Conservation (phyloP, 139 green algal genomes). For the Eudorina sp. region DNA sequence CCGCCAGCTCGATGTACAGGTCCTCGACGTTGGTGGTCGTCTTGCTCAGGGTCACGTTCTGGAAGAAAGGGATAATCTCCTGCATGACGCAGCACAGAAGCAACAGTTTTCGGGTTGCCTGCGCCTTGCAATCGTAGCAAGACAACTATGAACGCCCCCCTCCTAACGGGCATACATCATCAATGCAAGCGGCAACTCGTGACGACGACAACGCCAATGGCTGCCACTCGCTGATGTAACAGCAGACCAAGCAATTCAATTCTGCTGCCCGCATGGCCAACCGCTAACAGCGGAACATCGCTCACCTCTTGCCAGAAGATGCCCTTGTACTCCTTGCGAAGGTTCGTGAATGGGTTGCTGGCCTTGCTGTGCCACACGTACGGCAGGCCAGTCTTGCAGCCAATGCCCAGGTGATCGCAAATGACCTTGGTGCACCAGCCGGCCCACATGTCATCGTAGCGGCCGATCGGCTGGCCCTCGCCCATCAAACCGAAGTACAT, state of each 20-base stretch:
- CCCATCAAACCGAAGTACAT: slow-evolving; percentile 99
- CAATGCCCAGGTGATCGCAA: slow-evolving; percentile 92
- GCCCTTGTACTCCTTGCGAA: slow-evolving; percentile 98
- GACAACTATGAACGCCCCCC: too few relatives aligned
- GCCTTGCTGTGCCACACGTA: slow-evolving; percentile 99
- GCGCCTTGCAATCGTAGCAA: too few relatives aligned
- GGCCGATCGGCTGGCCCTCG: slow-evolving; percentile 94
- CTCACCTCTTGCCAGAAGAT: slow-evolving; percentile 98
- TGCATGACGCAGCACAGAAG: too few relatives aligned
- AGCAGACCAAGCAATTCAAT: too few relatives aligned
- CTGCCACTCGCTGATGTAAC: too few relatives aligned
- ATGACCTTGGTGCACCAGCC: slow-evolving; percentile 98
- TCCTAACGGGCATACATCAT: too few relatives aligned
- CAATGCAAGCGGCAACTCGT: too few relatives aligned
- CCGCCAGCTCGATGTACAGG: slow-evolving; percentile 91
- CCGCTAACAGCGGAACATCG: too few relatives aligned
- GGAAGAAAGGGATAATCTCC: slow-evolving; percentile 96
- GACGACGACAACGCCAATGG: too few relatives aligned
- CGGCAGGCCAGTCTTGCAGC: slow-evolving; percentile 96
- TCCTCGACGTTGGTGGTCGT: slow-evolving; percentile 61
- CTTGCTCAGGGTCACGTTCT: slow-evolving; percentile 82
- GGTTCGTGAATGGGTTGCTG: slow-evolving; percentile 96
- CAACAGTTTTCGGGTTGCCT: too few relatives aligned
- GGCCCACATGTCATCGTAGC: slow-evolving; percentile 99
- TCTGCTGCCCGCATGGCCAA: too few relatives aligned